Conservation (phyloP, 2,329 filamentous ascomycete genomes). For the Xylariaceae sp. region DNA sequence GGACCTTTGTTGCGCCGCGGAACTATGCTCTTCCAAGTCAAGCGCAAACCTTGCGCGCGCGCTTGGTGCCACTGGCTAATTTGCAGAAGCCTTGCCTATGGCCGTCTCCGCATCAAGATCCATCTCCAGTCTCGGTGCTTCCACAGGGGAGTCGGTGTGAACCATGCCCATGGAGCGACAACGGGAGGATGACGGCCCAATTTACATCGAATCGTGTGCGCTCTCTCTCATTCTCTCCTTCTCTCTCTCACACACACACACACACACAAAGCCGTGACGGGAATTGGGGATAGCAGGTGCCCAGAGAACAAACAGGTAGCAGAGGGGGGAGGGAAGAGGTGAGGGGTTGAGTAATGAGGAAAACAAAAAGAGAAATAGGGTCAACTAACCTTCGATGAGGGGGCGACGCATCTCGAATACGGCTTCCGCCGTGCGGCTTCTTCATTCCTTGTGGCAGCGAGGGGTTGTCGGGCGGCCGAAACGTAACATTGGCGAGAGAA, state of each 20-base stretch:
- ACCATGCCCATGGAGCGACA: neutral
- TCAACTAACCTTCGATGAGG: constrained; percentile 43
- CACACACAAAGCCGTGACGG: neutral
- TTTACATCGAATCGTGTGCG: neutral
- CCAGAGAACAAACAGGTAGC: constrained; percentile 1
- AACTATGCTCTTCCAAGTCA: constrained; percentile 4
- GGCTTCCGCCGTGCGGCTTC: constrained; percentile 39
- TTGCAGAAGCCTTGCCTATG: neutral
- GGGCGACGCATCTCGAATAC: constrained; percentile 44
- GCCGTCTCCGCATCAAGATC: neutral
- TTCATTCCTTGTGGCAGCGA: constrained; percentile 44
- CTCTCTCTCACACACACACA: too few species aligned
- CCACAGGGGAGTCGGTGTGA: neutral
- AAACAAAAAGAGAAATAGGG: constrained; percentile 4
- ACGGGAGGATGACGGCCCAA: neutral
- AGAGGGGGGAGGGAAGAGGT: neutral
- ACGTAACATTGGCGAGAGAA: constrained; percentile 45
- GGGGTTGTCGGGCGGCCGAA: constrained; percentile 40
- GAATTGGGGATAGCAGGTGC: neutral
- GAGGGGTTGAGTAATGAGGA: neutral
- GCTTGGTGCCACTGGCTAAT: neutral
- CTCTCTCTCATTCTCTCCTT: neutral
- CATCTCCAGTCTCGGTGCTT: neutral
- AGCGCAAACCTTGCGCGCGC: constrained; percentile 4
- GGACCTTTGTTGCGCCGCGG: constrained; percentile 1